Conservation (phyloP, 1,284 basidiomycete genomes). For the Gomphus bonarii region DNA sequence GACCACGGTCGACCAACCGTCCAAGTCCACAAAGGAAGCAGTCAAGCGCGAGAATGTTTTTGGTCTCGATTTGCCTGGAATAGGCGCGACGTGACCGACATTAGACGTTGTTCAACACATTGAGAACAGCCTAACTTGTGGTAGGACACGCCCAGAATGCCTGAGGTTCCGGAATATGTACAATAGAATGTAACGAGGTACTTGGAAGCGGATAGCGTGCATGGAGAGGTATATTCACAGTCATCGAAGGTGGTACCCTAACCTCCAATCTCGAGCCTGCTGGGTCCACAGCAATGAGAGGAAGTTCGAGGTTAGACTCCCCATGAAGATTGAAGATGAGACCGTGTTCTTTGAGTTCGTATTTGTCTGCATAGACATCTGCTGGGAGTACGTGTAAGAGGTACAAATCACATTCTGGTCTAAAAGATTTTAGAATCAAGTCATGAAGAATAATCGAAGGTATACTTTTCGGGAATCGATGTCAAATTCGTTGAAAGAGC, state of each 20-base stretch:
- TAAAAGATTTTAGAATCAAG: background rate
- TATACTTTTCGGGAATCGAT: background rate
- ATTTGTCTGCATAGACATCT: slow-evolving; percentile 12
- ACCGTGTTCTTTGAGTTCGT: slow-evolving; percentile 11
- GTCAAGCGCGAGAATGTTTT: background rate
- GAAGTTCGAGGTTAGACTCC: slow-evolving; percentile 12
- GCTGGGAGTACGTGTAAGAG: slow-evolving; percentile 11
- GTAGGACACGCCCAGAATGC: slow-evolving; percentile 2
- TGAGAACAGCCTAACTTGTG: background rate
- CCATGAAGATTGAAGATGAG: slow-evolving; percentile 11
- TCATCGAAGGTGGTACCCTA: background rate
- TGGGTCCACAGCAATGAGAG: slow-evolving; percentile 4
- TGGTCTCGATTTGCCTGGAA: background rate
- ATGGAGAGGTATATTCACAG: slow-evolving; percentile 12
- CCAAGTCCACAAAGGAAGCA: background rate
- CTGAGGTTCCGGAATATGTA: background rate
- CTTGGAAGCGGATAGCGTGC: slow-evolving; percentile 11
- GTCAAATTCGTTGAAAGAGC: background rate
- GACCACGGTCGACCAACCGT: background rate
- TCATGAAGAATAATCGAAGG: background rate
- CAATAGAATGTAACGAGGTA: background rate
- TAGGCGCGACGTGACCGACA: background rate
- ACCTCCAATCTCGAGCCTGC: slow-evolving; percentile 2
- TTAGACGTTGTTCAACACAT: background rate
- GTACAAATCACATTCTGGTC: slow-evolving; percentile 10